These are phyloP conservation scores for Clonostachys byssicola DNA, from an alignment of 2,329 filamentous ascomycete species.

Conservation along the genomic window DNA sequence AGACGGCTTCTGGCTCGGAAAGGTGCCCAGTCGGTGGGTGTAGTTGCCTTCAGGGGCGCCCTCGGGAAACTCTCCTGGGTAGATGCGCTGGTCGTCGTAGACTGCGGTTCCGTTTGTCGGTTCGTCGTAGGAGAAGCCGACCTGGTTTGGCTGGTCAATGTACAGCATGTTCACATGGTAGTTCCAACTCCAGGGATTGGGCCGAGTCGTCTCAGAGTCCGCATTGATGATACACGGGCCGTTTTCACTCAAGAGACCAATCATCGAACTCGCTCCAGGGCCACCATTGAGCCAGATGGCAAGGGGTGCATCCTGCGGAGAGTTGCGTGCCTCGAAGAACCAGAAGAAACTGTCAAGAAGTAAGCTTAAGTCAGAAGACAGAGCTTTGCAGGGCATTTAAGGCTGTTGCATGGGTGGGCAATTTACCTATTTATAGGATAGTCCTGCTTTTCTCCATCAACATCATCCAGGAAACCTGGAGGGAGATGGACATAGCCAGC, in stretches of 20 bases:
- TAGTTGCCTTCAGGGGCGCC: constrained; percentile 26
- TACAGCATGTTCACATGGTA: constrained; percentile 46
- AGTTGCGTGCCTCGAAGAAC: constrained; percentile 42
- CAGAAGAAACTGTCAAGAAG: constrained; percentile 33
- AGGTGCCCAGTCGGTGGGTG: constrained; percentile 26
- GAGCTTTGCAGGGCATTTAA: background rate
- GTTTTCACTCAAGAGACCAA: constrained; percentile 58
- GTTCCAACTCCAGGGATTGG: constrained; percentile 63
- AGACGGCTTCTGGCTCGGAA: constrained; percentile 18
- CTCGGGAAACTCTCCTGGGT: constrained; percentile 26
- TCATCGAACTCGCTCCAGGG: constrained; percentile 57
- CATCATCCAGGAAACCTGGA: constrained; percentile 26
- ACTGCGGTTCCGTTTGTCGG: constrained; percentile 52
- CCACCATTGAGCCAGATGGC: constrained; percentile 65
- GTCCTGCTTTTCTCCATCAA: constrained; percentile 35
- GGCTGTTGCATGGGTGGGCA: background rate
- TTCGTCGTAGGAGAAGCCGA: constrained; percentile 64
- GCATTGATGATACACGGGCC: constrained; percentile 46
- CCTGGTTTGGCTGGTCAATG: constrained; percentile 60
- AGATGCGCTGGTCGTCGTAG: constrained; percentile 37
- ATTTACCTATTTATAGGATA: constrained; percentile 42
- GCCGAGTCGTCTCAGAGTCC: constrained; percentile 44
- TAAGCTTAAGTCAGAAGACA: background rate
- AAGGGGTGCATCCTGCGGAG: constrained; percentile 31
- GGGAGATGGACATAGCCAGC: constrained; percentile 59